Evolutionary conservation across 2,329 filamentous ascomycete genomes (phyloP).

Genomic region (Fusarium fujikuroi): DNA sequence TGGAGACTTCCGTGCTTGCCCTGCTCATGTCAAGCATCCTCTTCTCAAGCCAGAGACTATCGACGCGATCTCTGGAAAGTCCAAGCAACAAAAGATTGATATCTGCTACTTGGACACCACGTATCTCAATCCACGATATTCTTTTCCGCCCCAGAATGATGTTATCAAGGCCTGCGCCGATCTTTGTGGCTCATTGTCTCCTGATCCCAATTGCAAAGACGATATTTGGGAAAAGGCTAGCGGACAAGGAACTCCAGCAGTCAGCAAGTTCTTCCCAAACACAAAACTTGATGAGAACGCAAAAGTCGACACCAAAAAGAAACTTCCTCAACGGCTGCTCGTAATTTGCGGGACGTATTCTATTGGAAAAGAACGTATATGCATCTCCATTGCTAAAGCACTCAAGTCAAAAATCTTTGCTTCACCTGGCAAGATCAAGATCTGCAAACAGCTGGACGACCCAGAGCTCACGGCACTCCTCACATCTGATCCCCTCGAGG

Average conservation of each 20-base stretch:
- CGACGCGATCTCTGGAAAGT: slow-evolving; percentile 76
- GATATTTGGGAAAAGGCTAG: slow-evolving; percentile 59
- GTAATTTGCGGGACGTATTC: slow-evolving; percentile 97
- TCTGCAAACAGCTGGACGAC: slow-evolving; percentile 87
- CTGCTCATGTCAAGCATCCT: slow-evolving; percentile 83
- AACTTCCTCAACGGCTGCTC: slow-evolving; percentile 71
- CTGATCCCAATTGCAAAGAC: slow-evolving; percentile 65
- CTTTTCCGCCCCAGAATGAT: slow-evolving; percentile 88
- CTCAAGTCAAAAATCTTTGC: slow-evolving; percentile 91
- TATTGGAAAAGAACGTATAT: slow-evolving; percentile 97
- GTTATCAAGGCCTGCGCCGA: slow-evolving; percentile 90
- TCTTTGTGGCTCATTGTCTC: slow-evolving; percentile 81
- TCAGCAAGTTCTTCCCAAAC: slow-evolving; percentile 65
- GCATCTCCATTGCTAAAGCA: slow-evolving; percentile 88
- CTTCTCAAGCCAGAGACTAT: slow-evolving; percentile 79
- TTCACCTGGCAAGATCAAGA: slow-evolving; percentile 81
- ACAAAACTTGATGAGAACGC: slow-evolving; percentile 45
- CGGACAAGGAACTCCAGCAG: slow-evolving; percentile 54
- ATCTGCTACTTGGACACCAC: slow-evolving; percentile 98
- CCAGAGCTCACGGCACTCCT: slow-evolving; percentile 80
- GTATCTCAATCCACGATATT: slow-evolving; percentile 94
- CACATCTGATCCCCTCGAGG: slow-evolving; percentile 82
- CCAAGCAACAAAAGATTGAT: slow-evolving; percentile 86
- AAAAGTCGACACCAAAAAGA: slow-evolving; percentile 44
- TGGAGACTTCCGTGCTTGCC: slow-evolving; percentile 93